These are phyloP conservation scores for Ustilago nuda DNA, from an alignment of 1,284 basidiomycete genomes.

Conservation along the genomic window DNA sequence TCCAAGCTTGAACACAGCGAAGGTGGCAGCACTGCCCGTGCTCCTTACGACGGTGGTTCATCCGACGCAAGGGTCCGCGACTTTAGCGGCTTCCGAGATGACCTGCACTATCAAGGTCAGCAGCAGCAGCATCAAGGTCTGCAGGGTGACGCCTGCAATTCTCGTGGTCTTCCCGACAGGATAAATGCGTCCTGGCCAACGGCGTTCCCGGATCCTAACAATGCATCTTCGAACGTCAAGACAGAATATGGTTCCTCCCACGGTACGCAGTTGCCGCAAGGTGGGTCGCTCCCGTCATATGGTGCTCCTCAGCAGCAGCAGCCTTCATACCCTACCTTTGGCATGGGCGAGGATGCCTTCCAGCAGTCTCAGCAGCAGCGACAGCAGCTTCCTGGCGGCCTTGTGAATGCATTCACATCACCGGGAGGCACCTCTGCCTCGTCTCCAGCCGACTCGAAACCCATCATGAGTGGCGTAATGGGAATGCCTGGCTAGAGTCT, in stretches of 20 bases:
- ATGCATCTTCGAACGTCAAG: constrained; percentile 5
- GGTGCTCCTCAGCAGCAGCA: constrained; percentile 23
- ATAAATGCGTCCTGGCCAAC: constrained; percentile 28
- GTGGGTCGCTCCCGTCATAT: constrained; percentile 12
- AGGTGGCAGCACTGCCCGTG: constrained; percentile 10
- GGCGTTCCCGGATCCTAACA: constrained; percentile 3
- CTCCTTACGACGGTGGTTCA: constrained; percentile 30
- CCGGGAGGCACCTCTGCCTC: constrained; percentile 26
- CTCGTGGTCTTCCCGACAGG: constrained; percentile 25
- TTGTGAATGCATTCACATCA: constrained; percentile 40
- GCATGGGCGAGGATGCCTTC: constrained; percentile 23
- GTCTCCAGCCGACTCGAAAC: constrained; percentile 27
- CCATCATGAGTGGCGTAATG: constrained; percentile 8
- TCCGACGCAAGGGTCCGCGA: constrained; percentile 22
- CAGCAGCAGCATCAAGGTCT: constrained; percentile 30
- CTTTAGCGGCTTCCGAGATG: constrained; percentile 34
- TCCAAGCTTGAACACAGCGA: constrained; percentile 43
- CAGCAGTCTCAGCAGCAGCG: constrained; percentile 25
- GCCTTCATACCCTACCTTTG: constrained; percentile 24
- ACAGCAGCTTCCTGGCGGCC: constrained; percentile 35
- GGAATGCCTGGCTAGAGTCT: constrained; percentile 4
- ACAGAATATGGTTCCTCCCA: constrained; percentile 15
- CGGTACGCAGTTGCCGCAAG: constrained; percentile 12
- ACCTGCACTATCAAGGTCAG: constrained; percentile 29
- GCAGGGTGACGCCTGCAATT: constrained; percentile 17